Conservation (phyloP, 345 rosid species). For the Brassica incana region DNA sequence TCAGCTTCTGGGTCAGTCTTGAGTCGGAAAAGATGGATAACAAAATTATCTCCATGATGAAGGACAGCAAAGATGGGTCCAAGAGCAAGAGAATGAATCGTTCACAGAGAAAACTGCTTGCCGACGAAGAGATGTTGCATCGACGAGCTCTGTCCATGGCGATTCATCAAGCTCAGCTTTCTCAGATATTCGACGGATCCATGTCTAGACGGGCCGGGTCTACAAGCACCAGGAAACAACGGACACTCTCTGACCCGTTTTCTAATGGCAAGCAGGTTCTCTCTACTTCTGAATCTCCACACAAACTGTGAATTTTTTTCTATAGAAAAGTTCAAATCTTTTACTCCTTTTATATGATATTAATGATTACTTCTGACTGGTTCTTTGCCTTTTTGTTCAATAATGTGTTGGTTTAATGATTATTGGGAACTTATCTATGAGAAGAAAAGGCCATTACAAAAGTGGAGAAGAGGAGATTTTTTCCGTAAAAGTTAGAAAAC, state of each 20-base stretch:
- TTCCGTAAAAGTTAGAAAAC: not conserved
- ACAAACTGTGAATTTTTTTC: not conserved
- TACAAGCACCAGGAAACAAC: slow-evolving; percentile 66
- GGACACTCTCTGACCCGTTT: slow-evolving; percentile 63
- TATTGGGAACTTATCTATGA: slow-evolving; percentile 15
- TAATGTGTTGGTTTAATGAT: slow-evolving; percentile 17
- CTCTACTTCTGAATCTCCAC: not conserved
- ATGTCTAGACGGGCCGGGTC: slow-evolving; percentile 90
- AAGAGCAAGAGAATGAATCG: slow-evolving; percentile 76
- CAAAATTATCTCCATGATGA: slow-evolving; percentile 64
- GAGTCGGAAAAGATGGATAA: slow-evolving; percentile 65
- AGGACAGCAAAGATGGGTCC: slow-evolving; percentile 63
- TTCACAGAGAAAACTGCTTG: slow-evolving; percentile 80
- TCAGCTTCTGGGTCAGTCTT: not conserved
- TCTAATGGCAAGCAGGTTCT: slow-evolving; percentile 74
- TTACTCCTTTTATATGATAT: not conserved
- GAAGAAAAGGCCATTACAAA: slow-evolving; percentile 13
- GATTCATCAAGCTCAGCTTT: slow-evolving; percentile 77
- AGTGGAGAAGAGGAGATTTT: slow-evolving; percentile 17
- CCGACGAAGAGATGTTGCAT: slow-evolving; percentile 89
- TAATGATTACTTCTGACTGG: slow-evolving; percentile 17
- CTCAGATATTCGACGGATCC: slow-evolving; percentile 97
- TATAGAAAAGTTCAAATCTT: slow-evolving; percentile 15
- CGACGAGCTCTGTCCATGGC: slow-evolving; percentile 96
- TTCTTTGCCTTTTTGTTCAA: slow-evolving; percentile 10